These are phyloP conservation scores for Cercospora canescens DNA, from an alignment of 2,329 filamentous ascomycete genomes.

Conservation along the genomic window DNA sequence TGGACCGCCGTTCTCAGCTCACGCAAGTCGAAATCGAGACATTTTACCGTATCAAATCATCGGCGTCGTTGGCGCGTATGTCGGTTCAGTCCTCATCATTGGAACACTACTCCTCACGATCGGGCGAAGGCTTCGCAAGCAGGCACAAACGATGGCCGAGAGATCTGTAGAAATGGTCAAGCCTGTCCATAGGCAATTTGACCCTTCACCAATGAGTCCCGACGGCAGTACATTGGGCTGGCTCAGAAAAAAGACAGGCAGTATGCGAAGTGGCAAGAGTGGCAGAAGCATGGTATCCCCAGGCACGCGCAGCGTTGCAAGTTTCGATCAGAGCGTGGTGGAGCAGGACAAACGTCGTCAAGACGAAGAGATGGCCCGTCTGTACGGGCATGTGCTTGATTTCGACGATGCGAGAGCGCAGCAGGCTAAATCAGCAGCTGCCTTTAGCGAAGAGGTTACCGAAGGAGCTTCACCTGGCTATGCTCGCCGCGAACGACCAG, in stretches of 20 bases:
- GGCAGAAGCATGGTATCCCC: slow-evolving; percentile 45
- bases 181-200: slow-evolving; percentile 38
- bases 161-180: slow-evolving; percentile 61
- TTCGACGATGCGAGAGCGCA: slow-evolving; percentile 46
- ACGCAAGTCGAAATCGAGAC: slow-evolving; percentile 60
- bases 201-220: slow-evolving; percentile 37
- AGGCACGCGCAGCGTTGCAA: slow-evolving; percentile 59
- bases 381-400: slow-evolving; percentile 90
- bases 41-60: slow-evolving; percentile 80
- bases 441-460: no score
- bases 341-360: slow-evolving; percentile 72
- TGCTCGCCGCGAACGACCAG: neutral
- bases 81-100: slow-evolving; percentile 72
- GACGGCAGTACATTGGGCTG: slow-evolving; percentile 28
- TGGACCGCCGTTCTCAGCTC: slow-evolving; percentile 59
- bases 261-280: slow-evolving; percentile 42
- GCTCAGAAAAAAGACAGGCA: slow-evolving; percentile 29
- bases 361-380: slow-evolving; percentile 80
- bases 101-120: slow-evolving; percentile 58
- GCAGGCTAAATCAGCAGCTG: no score
- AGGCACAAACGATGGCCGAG: slow-evolving; percentile 51
- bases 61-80: slow-evolving; percentile 81
- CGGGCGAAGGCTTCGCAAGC: slow-evolving; percentile 45
- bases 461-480: slow-evolving; percentile 5
- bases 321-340: slow-evolving; percentile 74